Conservation (phyloP, 2,329 filamentous ascomycete genomes). For the Curvularia eragrostidis region DNA sequence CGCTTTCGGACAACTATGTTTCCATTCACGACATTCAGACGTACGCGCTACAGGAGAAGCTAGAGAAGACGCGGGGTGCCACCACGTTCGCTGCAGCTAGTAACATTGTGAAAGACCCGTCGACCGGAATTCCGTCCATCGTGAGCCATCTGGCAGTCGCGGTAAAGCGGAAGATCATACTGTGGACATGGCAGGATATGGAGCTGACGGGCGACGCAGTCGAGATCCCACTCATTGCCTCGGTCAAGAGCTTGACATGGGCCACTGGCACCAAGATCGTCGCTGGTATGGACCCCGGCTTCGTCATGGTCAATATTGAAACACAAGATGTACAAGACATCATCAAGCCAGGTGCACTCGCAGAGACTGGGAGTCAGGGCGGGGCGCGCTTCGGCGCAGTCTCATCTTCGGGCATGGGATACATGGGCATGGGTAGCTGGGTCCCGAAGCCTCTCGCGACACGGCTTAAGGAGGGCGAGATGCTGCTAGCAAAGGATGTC, state of each 20-base stretch:
- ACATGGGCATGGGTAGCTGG: slow-evolving; percentile 92
- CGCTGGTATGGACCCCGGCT: slow-evolving; percentile 89
- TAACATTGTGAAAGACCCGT: slow-evolving; percentile 89
- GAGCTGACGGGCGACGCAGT: slow-evolving; percentile 76
- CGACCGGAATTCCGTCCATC: slow-evolving; percentile 88
- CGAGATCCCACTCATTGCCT: slow-evolving; percentile 81
- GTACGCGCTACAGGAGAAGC: slow-evolving; percentile 80
- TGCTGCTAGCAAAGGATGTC: slow-evolving; percentile 96
- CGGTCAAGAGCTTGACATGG: slow-evolving; percentile 90
- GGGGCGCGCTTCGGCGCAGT: slow-evolving; percentile 81
- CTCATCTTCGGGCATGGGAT: slow-evolving; percentile 88
- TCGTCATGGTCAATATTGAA: slow-evolving; percentile 85
- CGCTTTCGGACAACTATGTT: slow-evolving; percentile 86
- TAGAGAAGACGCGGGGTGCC: slow-evolving; percentile 85
- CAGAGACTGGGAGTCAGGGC: slow-evolving; percentile 68
- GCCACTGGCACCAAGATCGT: slow-evolving; percentile 84
- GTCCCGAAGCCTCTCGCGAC: slow-evolving; percentile 89
- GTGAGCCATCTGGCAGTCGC: slow-evolving; percentile 91
- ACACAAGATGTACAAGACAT: slow-evolving; percentile 79
- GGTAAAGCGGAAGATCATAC: slow-evolving; percentile 84
- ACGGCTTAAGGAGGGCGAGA: slow-evolving; percentile 79
- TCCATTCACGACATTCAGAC: slow-evolving; percentile 88
- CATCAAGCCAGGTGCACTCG: slow-evolving; percentile 74
- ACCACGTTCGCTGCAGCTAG: slow-evolving; percentile 91
- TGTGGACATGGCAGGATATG: slow-evolving; percentile 97